Percentiles rank a stretch among this genome's conserved stretches.
These are phyloP conservation scores for Histomonas meleagridis DNA, from an alignment of 208 protist genomes.

Conservation along the genomic window DNA sequence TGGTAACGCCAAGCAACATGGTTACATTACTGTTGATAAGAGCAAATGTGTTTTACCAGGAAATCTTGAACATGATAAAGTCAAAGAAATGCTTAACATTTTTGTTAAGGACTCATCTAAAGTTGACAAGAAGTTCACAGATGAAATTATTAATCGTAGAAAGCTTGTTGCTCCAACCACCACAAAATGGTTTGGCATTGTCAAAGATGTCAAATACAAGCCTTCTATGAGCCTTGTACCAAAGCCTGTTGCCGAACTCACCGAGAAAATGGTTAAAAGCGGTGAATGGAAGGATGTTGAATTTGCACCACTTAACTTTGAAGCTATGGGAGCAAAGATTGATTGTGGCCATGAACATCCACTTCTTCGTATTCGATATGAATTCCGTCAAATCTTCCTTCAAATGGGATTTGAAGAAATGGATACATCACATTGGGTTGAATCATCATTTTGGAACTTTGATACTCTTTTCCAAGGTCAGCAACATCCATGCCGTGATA, in stretches of 20 bases:
- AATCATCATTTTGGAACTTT: constrained; percentile 99
- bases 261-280: constrained; percentile 42
- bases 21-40: not conserved
- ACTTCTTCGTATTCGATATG: constrained; percentile 85
- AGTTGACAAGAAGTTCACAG: not conserved
- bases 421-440: constrained; percentile 92
- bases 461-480: constrained; percentile 98
- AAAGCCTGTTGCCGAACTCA: constrained; percentile 34
- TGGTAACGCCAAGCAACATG: not conserved
- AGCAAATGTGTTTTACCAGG: not conserved
- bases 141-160: not conserved
- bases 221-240: not conserved
- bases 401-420: constrained; percentile 97
- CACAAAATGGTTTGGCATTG: not conserved
- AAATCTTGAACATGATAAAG: not conserved
- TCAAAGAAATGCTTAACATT: not conserved
- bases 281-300: constrained; percentile 68
- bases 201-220: not conserved
- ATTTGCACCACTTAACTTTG: constrained; percentile 91
- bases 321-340: constrained; percentile 66
- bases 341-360: constrained; percentile 83
- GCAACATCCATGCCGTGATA: constrained; percentile 95
- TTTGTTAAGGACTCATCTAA: not conserved
- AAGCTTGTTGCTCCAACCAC: not conserved
- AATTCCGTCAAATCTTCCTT: constrained; percentile 97